A percentile compares a stretch with the other conserved stretches of the same genome.
phyloP scores from a whole-genome alignment of 305 asterid species.

The Petunia hybrid region DNA sequence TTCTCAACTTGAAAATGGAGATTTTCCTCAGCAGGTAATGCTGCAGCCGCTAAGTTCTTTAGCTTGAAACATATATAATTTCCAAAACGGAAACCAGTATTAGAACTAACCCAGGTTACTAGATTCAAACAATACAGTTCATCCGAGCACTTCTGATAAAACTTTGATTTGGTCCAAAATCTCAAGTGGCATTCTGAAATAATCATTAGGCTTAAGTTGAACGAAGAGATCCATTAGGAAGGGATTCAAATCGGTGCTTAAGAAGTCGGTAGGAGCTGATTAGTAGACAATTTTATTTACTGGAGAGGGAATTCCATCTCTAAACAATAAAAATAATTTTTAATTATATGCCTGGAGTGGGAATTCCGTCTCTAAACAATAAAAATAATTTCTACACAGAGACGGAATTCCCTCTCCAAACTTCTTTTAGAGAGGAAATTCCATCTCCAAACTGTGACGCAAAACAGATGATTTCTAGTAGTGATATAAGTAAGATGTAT shows the following conservation, averaged over 20 bases:
- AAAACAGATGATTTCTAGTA: too few relatives aligned
- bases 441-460: too few relatives aligned
- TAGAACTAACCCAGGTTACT: not conserved
- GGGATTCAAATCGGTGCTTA: not conserved
- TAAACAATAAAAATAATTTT: too few relatives aligned
- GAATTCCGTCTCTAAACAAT: too few relatives aligned
- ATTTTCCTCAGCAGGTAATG: constrained; percentile 85
- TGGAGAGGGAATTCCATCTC: too few relatives aligned
- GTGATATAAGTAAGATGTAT: too few relatives aligned
- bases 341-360: too few relatives aligned
- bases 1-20: constrained; percentile 86
- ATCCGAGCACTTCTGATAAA: not conserved
- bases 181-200: not conserved
- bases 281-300: too few relatives aligned
- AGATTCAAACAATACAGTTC: not conserved
- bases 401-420: too few relatives aligned
- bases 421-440: too few relatives aligned
- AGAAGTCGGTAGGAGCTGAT: not conserved
- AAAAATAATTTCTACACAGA: too few relatives aligned
- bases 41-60: constrained; percentile 4
- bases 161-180: not conserved
- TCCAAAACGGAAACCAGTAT: not conserved
- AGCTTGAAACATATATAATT: not conserved
- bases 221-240: not conserved
- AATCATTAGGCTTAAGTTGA: not conserved